A percentile compares a stretch with the other conserved stretches of the same genome.
These are phyloP conservation scores for Magnusiomyces suaveolens DNA, from an alignment of 1,139 yeast genomes.

Conservation along the genomic window DNA sequence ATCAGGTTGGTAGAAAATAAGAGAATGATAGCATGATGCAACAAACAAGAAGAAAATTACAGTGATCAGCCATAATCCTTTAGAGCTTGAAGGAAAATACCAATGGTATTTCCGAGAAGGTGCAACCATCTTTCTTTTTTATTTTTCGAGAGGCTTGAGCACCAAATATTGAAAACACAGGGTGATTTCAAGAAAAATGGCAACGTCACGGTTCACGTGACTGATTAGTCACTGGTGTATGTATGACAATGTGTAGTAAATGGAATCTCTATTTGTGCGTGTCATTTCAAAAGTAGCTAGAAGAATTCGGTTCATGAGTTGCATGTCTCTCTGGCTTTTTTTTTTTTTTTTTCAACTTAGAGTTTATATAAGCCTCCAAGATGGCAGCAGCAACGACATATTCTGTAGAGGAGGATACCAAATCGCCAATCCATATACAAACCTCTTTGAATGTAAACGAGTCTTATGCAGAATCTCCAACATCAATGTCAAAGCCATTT, in stretches of 20 bases:
- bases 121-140: background rate
- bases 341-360: background rate
- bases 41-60: slow-evolving; percentile 3
- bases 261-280: too few species aligned
- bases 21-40: slow-evolving; percentile 12
- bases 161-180: too few species aligned
- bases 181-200: too few species aligned
- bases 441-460: background rate
- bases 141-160: too few species aligned
- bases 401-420: background rate
- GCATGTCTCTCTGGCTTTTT: background rate
- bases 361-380: background rate
- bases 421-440: background rate
- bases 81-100: background rate
- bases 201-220: too few species aligned
- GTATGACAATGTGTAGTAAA: too few species aligned
- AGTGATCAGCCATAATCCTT: slow-evolving; percentile 3
- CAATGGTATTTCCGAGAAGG: background rate
- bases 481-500: slow-evolving; percentile 1
- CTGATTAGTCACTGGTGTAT: too few species aligned
- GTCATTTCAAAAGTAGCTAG: background rate
- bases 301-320: background rate
- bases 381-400: background rate
- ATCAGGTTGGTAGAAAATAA: slow-evolving; percentile 14
- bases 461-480: background rate